Conservation (phyloP, 1,284 basidiomycete genomes). For the Nidula niveotomentosa region DNA sequence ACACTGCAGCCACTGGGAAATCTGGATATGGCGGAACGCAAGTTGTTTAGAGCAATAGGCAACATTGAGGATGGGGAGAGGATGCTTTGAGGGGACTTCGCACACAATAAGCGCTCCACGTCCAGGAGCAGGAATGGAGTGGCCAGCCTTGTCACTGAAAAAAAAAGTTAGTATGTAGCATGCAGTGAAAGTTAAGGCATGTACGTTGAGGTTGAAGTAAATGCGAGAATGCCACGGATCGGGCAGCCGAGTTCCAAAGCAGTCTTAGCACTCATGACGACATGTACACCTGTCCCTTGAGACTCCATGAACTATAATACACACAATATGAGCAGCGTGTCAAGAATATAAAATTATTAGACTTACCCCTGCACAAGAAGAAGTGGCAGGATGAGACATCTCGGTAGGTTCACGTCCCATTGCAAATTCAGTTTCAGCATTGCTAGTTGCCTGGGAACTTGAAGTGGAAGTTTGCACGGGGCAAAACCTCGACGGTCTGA, state of each 20-base stretch:
- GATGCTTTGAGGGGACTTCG: constrained; percentile 75
- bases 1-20: constrained; percentile 90
- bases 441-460: constrained; percentile 98
- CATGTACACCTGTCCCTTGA: constrained; percentile 95
- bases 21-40: constrained; percentile 89
- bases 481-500: constrained; percentile 91
- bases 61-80: constrained; percentile 77
- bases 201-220: constrained; percentile 95
- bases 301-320: constrained; percentile 83
- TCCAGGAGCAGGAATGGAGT: constrained; percentile 93
- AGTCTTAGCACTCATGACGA: constrained; percentile 96
- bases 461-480: constrained; percentile 96
- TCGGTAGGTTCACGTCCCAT: constrained; percentile 99
- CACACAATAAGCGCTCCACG: constrained; percentile 88
- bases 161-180: constrained; percentile 4
- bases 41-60: constrained; percentile 91
- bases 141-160: constrained; percentile 88
- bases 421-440: constrained; percentile 94
- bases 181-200: constrained; percentile 24
- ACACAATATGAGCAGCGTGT: too few species aligned
- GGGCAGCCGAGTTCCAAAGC: constrained; percentile 93
- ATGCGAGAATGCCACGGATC: constrained; percentile 92
- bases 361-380: constrained; percentile 80
- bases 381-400: constrained; percentile 97
- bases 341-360: too few species aligned